These are phyloP conservation scores for Sphaerulina vaccinii DNA, from an alignment of 2,329 filamentous ascomycete genomes.

Conservation along the genomic window DNA sequence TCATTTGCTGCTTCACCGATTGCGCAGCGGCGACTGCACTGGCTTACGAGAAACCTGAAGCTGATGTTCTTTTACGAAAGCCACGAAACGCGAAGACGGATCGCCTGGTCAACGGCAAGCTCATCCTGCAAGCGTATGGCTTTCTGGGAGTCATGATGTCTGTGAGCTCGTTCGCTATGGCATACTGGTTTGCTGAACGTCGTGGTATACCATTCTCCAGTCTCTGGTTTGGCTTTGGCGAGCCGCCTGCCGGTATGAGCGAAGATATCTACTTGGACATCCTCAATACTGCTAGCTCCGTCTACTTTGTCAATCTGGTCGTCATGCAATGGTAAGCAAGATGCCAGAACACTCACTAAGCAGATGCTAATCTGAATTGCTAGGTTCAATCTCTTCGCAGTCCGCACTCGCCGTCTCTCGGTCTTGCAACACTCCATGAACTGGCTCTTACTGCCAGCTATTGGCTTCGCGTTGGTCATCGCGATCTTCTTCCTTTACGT, in stretches of 20 bases:
- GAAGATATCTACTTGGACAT: conserved; percentile 55
- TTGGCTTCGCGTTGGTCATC: conserved; percentile 67
- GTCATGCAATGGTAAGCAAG: conserved; percentile 58
- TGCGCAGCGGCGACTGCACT: conserved; percentile 70
- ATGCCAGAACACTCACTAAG: not conserved
- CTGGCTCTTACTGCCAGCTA: conserved; percentile 66
- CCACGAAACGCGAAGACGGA: conserved; percentile 69
- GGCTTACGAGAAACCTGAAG: conserved; percentile 74
- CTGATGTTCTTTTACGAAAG: conserved; percentile 67
- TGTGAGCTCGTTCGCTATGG: conserved; percentile 46
- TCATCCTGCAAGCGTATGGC: conserved; percentile 71
- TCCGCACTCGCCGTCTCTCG: conserved; percentile 59
- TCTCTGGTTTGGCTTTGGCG: conserved; percentile 67
- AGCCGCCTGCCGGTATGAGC: conserved; percentile 48
- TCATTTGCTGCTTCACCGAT: conserved; percentile 68
- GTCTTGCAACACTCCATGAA: conserved; percentile 77
- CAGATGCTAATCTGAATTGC: too few species aligned
- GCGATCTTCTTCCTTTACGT: conserved; percentile 67
- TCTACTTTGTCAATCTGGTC: conserved; percentile 79
- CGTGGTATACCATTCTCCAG: conserved; percentile 65
- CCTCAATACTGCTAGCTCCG: conserved; percentile 65
- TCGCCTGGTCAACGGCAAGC: conserved; percentile 69
- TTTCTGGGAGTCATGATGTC: conserved; percentile 60
- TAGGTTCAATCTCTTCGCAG: conserved; percentile 71
- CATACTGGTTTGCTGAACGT: conserved; percentile 46